These are phyloP conservation scores for Coleophoma crateriformis DNA, from an alignment of 2,329 filamentous ascomycete genomes.

Conservation along the genomic window DNA sequence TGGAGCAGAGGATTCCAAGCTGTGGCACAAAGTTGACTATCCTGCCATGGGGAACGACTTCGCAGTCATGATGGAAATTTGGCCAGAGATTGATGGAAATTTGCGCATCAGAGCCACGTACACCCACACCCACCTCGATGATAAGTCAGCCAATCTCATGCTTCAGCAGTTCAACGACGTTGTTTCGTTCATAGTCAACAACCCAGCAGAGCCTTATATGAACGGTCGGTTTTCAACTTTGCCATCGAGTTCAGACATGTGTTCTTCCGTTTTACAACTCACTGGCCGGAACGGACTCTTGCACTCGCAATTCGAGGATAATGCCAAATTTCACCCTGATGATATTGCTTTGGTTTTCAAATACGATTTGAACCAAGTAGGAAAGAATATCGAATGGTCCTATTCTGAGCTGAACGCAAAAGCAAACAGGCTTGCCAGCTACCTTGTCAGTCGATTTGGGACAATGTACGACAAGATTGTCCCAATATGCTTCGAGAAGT, in stretches of 20 bases:
- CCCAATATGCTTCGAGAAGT: conserved; percentile 16
- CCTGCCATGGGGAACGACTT: conserved; percentile 25
- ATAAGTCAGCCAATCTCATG: conserved; percentile 18
- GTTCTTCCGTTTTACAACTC: neutral
- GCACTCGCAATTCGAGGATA: conserved; percentile 24
- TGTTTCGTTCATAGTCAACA: conserved; percentile 18
- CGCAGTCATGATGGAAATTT: conserved; percentile 26
- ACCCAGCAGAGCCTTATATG: conserved; percentile 17
- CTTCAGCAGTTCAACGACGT: conserved; percentile 22
- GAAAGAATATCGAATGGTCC: conserved; percentile 48
- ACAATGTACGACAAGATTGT: conserved; percentile 41
- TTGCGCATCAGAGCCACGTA: conserved; percentile 25
- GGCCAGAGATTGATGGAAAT: conserved; percentile 17
- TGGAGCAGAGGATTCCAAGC: neutral
- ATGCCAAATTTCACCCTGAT: conserved; percentile 19
- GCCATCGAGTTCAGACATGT: conserved; percentile 2
- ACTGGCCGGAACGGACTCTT: conserved; percentile 10
- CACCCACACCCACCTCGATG: conserved; percentile 19
- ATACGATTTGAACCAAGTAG: conserved; percentile 1
- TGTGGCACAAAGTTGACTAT: conserved; percentile 1
- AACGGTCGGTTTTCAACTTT: conserved; percentile 2
- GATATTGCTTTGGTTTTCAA: conserved; percentile 24
- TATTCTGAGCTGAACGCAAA: conserved; percentile 62
- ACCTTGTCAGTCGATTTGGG: conserved; percentile 43
- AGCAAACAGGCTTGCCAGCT: conserved; percentile 65